Conservation (phyloP, 2,329 filamentous ascomycete genomes). For the Beauveria medogensis region DNA sequence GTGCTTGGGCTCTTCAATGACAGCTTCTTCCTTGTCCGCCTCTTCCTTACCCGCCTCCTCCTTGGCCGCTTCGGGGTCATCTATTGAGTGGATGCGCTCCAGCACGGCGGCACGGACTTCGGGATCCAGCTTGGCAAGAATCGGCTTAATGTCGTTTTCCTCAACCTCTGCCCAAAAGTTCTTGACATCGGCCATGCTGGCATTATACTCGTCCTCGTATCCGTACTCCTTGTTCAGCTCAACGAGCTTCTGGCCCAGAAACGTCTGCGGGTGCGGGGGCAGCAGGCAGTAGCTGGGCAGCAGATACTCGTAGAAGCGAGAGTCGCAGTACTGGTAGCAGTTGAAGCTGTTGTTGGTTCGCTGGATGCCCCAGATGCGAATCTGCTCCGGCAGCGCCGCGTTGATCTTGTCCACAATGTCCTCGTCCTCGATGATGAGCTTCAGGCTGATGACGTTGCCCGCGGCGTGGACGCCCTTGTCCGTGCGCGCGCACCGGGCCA, state of each 20-base stretch:
- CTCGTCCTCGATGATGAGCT: conserved; percentile 88
- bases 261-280: conserved; percentile 84
- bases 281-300: conserved; percentile 90
- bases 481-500: conserved; percentile 88
- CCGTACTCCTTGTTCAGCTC: conserved; percentile 67
- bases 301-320: conserved; percentile 93
- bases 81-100: conserved; percentile 45
- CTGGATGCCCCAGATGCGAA: conserved; percentile 90
- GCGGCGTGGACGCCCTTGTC: conserved; percentile 97
- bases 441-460: conserved; percentile 89
- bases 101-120: conserved; percentile 55
- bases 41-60: conserved; percentile 11
- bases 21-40: conserved; percentile 13
- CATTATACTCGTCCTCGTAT: conserved; percentile 58
- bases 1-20: conserved; percentile 20
- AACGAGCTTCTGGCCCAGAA: conserved; percentile 73
- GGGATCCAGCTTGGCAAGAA: conserved; percentile 54
- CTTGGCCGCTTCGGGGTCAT: conserved; percentile 11
- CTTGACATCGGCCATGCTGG: conserved; percentile 67
- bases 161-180: conserved; percentile 80
- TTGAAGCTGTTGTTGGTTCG: conserved; percentile 86
- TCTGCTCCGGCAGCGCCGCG: conserved; percentile 72
- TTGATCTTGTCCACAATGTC: conserved; percentile 91
- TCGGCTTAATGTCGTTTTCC: conserved; percentile 68
- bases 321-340: conserved; percentile 91